Evolutionary conservation across 2,329 filamentous ascomycete genomes (phyloP).

Genomic region (Blastomyces silverae): DNA sequence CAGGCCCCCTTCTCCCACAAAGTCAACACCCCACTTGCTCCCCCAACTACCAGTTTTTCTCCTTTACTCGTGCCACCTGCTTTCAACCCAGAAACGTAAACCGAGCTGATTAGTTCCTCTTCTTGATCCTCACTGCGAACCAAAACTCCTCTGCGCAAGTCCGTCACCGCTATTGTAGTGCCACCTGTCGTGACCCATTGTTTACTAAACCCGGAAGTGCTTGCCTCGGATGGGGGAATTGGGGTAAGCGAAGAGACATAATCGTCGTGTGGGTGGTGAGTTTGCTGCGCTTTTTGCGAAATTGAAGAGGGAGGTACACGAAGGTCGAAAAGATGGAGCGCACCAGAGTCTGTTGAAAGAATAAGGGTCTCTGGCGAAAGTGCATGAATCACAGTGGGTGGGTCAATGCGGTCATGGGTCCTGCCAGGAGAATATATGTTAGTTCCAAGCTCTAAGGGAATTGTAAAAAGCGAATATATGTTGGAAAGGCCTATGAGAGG

Average conservation of each 20-base stretch:
- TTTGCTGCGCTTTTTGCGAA: slow-evolving; percentile 62
- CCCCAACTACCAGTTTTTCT: slow-evolving; percentile 68
- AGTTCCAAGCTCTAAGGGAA: not conserved
- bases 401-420: slow-evolving; percentile 47
- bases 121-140: slow-evolving; percentile 91
- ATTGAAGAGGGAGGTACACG: slow-evolving; percentile 53
- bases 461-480: not conserved
- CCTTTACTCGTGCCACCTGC: slow-evolving; percentile 61
- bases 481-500: slow-evolving; percentile 1
- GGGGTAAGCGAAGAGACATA: slow-evolving; percentile 85
- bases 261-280: slow-evolving; percentile 81
- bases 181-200: slow-evolving; percentile 94
- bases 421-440: not conserved
- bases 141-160: slow-evolving; percentile 77
- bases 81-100: slow-evolving; percentile 69
- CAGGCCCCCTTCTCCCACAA: slow-evolving; percentile 91
- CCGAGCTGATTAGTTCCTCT: slow-evolving; percentile 78
- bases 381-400: slow-evolving; percentile 72
- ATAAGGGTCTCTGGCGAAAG: slow-evolving; percentile 84
- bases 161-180: slow-evolving; percentile 82
- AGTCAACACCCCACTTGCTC: slow-evolving; percentile 73
- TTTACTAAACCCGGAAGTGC: slow-evolving; percentile 82
- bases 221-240: slow-evolving; percentile 69
- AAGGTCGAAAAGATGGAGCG: slow-evolving; percentile 80
- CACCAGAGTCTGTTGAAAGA: slow-evolving; percentile 82